Evolutionary conservation across 2,329 filamentous ascomycete species (phyloP).

Genomic region (Xylaria sp.): DNA sequence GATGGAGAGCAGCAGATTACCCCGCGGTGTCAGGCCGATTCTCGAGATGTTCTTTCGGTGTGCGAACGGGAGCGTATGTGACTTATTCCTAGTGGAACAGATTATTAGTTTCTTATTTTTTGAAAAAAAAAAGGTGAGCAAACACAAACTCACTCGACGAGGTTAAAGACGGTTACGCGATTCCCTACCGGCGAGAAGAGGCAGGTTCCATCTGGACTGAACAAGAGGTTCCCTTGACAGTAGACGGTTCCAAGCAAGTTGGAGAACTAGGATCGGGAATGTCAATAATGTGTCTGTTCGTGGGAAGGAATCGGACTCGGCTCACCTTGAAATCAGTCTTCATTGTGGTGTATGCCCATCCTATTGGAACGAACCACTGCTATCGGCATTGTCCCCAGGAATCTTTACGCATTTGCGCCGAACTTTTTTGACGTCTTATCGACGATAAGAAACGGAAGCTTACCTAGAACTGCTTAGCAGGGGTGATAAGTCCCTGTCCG

Average conservation of each 20-base stretch:
- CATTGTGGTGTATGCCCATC: constrained; percentile 67
- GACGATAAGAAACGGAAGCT: constrained; percentile 43
- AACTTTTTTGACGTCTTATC: constrained; percentile 49
- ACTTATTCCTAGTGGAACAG: constrained; percentile 74
- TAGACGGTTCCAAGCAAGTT: constrained; percentile 98
- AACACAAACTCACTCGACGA: constrained; percentile 77
- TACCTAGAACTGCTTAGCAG: neutral
- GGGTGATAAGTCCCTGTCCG: neutral
- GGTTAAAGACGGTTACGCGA: constrained; percentile 92
- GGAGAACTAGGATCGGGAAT: constrained; percentile 76
- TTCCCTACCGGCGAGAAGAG: constrained; percentile 97
- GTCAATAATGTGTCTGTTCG: constrained; percentile 23
- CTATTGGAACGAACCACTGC: constrained; percentile 21
- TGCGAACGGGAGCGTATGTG: constrained; percentile 85
- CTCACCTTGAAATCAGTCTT: constrained; percentile 98
- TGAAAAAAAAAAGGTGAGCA: too few species aligned
- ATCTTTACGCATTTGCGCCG: constrained; percentile 11
- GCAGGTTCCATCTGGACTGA: constrained; percentile 94
- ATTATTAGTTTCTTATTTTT: neutral
- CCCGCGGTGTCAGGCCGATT: constrained; percentile 87
- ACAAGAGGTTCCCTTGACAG: constrained; percentile 96
- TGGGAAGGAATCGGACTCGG: constrained; percentile 25
- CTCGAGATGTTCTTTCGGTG: constrained; percentile 93
- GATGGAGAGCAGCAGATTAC: constrained; percentile 90
- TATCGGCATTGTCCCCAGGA: neutral